phyloP scores from a whole-genome alignment of 2,329 filamentous ascomycete genomes.

The Aspergillus aculeatus region DNA sequence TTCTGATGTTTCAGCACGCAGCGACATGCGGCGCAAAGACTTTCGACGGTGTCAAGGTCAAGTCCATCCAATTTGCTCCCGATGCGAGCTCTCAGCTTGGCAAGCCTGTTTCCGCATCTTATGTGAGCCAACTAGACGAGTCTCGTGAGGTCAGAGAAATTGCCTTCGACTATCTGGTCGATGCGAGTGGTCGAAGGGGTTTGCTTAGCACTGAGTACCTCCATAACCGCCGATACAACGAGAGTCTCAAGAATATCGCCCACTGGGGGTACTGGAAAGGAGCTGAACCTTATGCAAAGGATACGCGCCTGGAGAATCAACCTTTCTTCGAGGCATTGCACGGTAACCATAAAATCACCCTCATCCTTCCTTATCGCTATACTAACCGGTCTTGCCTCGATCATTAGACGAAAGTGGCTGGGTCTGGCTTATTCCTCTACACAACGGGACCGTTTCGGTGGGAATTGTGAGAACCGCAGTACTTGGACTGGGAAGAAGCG shows the following conservation, averaged over 20 bases:
- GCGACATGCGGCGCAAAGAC: conserved; percentile 39
- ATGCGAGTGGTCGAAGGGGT: conserved; percentile 50
- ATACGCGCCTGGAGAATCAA: conserved; percentile 3
- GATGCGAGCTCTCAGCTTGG: conserved; percentile 3
- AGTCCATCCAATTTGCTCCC: conserved; percentile 23
- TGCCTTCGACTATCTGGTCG: conserved; percentile 50
- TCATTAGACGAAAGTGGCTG: conserved; percentile 49
- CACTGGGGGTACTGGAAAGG: conserved; percentile 51
- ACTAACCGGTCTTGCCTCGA: neutral
- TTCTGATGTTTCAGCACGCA: conserved; percentile 48
- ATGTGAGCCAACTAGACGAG: conserved; percentile 26
- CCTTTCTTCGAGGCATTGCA: conserved; percentile 17
- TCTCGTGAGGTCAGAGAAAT: conserved; percentile 37
- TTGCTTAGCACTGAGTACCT: conserved; percentile 45
- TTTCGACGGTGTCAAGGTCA: conserved; percentile 42
- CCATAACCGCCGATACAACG: conserved; percentile 50
- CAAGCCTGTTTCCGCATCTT: conserved; percentile 13
- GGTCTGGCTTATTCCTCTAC: conserved; percentile 53
- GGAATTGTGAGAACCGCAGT: neutral
- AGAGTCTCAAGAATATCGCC: conserved; percentile 51
- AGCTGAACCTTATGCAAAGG: conserved; percentile 6
- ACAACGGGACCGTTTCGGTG: conserved; percentile 39
- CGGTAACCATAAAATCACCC: neutral
- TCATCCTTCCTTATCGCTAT: neutral
- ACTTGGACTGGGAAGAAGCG: neutral